Evolutionary conservation across 1,284 basidiomycete genomes (phyloP), one percentile per base, ranked within the genome.

Genomic region (Inonotus obliquus): DNA sequence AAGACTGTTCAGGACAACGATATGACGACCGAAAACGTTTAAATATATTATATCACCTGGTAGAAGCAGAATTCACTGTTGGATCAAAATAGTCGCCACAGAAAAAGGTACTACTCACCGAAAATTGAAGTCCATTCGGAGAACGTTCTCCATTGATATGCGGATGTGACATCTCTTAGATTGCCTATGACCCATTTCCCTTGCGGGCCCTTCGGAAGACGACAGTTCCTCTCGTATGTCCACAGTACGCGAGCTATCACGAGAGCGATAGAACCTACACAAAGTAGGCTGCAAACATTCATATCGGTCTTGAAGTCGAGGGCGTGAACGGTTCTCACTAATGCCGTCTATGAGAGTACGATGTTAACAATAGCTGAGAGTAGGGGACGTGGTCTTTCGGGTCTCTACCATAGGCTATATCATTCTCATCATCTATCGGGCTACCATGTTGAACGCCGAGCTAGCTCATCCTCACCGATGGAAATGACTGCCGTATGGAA

Each of bases 71-170:
- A 9, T 59, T 13, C 19, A 44, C 17, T 3, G 25, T n/a, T 11
- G 44, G n/a, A 1, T 32, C 19, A 5, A 21, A n/a, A n/a, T n/a
- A n/a, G n/a, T 17, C 4, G 0, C 37, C n/a, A 2, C 17, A 21
- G n/a, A 69, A 21, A 9, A 21, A 25, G 9, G n/a, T 9, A 19
- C 14, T 6, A 14, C 74, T 41, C 64, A 79, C 82, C 81, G 65
- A 75, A 81, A 66, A 69, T 67, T 63, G 83, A 75, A 38, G 81
- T 77, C 84, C 82, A 85, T 45, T 75, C 70, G 17, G 79, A 74
- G 66, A 84, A 87, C 0, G 79, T 81, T 32, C 77, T 65, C 83
- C 83, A 85, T 60, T 81, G 79, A 64, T 75, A 71, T 60, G 77
- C 75, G 21, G 73, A 73, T 32, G 81, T 80, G 75, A 84, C 80